Base-by-base conservation (phyloP, 148 eudicot species). In the Drosera capensis region DNA sequence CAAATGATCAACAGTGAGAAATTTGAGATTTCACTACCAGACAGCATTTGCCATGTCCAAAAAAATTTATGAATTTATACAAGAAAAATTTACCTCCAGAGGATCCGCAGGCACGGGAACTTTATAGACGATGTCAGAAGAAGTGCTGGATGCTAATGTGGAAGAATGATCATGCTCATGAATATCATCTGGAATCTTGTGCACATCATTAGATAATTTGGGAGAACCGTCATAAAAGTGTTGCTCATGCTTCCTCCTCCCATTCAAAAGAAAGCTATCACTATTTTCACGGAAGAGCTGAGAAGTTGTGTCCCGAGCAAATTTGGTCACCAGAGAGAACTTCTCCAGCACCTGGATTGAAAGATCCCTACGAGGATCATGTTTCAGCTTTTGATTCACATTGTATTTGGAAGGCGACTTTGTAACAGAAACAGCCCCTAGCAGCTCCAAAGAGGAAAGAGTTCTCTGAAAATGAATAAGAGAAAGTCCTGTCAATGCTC, bases 261-360 rank as follows among this genome's bases (percentile, higher is more conserved):
- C 92, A 58, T 62, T 73, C 20, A 68, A 30, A 57, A 67, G 57
- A 47, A 59, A 62, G 35, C n/a, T 34, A 15, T 34, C 38, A 34
- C 71, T 51, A 45, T 73, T 63, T 52, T 88, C 97, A 58, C 95
- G 78, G 39, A 90, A 76, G 54, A 90, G 70, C 53, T 84, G 94
- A 5, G 95, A 75, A 55, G 93, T 80, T 52, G 99, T 90, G 66
- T 90, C 95, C 68, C 99, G 82, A 49, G 99, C 99, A 78, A 90
- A 78, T 71, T 76, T 75, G 38, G 99, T 90, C 46, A 90, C 95
- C 60, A 78, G 93, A 56, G 99, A 90, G 58, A 90, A 90, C 58
- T 84, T 90, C 67, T 90, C 95, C 63, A 90, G 62, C 15, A 90
- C 95, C 56, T 84, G 87, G 44, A 90, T 84, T 18, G 99, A 79